These are phyloP conservation scores for Brassica carinata DNA, from an alignment of 345 rosid genomes.

Conservation along the genomic window DNA sequence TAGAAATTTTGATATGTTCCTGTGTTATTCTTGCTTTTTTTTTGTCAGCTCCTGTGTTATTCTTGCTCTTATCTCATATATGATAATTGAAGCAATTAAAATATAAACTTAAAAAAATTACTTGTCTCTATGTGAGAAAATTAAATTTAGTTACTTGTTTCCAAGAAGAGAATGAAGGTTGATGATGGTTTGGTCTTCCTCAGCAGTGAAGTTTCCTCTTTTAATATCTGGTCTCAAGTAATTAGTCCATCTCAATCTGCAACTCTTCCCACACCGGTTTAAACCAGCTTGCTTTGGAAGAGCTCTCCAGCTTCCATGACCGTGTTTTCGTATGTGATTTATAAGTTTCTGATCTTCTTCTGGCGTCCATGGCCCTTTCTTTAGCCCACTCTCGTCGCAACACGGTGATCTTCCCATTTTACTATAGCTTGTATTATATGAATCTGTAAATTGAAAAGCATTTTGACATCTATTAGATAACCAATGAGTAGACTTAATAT, in stretches of 20 bases:
- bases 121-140: constrained; percentile 41
- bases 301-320: constrained; percentile 6
- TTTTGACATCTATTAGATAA: not conserved
- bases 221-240: not conserved
- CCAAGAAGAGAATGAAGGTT: constrained; percentile 2
- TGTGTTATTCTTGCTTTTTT: not conserved
- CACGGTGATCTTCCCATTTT: constrained; percentile 51
- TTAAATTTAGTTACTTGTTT: not conserved
- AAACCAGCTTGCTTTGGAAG: not conserved
- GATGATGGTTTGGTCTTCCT: constrained; percentile 41
- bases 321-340: not conserved
- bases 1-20: not conserved
- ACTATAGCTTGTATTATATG: not conserved
- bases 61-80: not conserved
- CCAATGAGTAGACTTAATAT: not conserved
- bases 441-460: not conserved
- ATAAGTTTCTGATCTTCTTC: not conserved
- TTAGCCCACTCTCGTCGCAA: constrained; percentile 51
- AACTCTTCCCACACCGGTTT: constrained; percentile 5
- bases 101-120: constrained; percentile 18
- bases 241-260: constrained; percentile 3
- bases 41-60: no score
- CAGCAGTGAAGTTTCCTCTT: constrained; percentile 1
- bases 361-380: constrained; percentile 58
- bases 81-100: not conserved